Evolutionary conservation across 306 rosid species (phyloP).

Genomic region (Gillenia trifoliata): DNA sequence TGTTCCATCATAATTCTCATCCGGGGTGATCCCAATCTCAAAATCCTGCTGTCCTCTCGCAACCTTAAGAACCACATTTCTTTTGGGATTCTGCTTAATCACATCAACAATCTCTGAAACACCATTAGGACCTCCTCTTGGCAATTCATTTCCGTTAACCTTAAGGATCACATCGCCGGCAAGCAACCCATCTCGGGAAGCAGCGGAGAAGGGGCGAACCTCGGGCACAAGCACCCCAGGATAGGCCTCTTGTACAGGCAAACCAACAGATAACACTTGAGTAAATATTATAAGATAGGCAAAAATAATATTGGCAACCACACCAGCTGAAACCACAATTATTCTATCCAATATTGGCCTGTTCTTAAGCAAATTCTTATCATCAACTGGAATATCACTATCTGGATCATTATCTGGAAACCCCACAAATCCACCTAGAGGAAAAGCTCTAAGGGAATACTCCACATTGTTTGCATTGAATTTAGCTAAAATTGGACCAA

Average conservation of each 20-base stretch:
- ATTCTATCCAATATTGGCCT: constrained; percentile 91
- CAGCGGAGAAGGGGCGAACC: constrained; percentile 79
- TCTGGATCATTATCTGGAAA: constrained; percentile 99
- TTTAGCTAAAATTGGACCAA: constrained; percentile 94
- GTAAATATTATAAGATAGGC: constrained; percentile 74
- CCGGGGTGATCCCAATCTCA: constrained; percentile 73
- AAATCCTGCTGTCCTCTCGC: constrained; percentile 59
- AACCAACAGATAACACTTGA: constrained; percentile 84
- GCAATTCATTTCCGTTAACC: constrained; percentile 65
- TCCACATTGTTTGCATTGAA: constrained; percentile 89
- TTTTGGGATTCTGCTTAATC: constrained; percentile 68
- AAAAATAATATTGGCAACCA: constrained; percentile 80
- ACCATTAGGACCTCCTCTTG: constrained; percentile 63
- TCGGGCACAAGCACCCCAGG: constrained; percentile 95
- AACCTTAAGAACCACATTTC: constrained; percentile 65
- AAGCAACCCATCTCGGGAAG: constrained; percentile 82
- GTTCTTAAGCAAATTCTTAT: constrained; percentile 79
- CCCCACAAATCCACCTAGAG: constrained; percentile 96
- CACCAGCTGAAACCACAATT: constrained; percentile 95
- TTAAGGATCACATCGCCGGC: constrained; percentile 79
- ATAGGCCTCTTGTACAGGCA: constrained; percentile 82
- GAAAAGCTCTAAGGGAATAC: constrained; percentile 90
- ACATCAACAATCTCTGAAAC: constrained; percentile 66
- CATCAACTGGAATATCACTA: constrained; percentile 83
- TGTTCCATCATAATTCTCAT: constrained; percentile 83